Evolutionary conservation across 2,329 filamentous ascomycete genomes (phyloP), one percentile per base, ranked within the genome.

Genomic region (Cladosporium sp.): DNA sequence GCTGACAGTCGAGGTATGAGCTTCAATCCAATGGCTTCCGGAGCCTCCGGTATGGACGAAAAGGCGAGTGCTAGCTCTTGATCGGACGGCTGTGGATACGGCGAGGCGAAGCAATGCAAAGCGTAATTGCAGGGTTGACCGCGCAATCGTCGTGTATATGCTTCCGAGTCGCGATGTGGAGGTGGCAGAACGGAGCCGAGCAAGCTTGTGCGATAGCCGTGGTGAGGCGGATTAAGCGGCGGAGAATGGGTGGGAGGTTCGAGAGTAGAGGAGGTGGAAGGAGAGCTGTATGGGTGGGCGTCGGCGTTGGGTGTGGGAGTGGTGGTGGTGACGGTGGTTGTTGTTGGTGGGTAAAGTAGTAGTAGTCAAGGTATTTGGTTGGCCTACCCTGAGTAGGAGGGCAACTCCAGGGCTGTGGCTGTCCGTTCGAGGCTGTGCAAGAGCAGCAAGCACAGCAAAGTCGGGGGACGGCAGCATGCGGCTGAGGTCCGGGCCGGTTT

Each of bases 1-100:
- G 45, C 35, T 33, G 18, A 48, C 45, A 13, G 20, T 40, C 38
- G 20, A 40, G 12, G 4, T 11, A 40, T 8, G 15, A 25, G 16
- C 16, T 20, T 40, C 9, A 30, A 20, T 9, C 35, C 43, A 39
- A 48, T 48, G 35, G 36, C 43, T 48, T 48, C 27, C 36, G 30
- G 4, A 18, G 27, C 29, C 27, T 40, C 22, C 29, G 19, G 27
- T 13, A 16, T 15, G 22, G 18, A 33, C 7, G 15, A 48, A 18
- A 25, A 16, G 25, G 19, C 18, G 29, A 15, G 12, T 40, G 25
- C 36, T 13, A 32, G 27, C 45, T 48, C 45, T 48, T 48, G 18
- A 22, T 27, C 22, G 22, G 22, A 4, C 5, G 9, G 22, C 9
- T 27, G 9, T 27, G 22, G 22, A 27, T 9, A 27, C 4, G 30